phyloP scores from a whole-genome alignment of 164 flowering plant genomes.

The Akebia trifoliata region DNA sequence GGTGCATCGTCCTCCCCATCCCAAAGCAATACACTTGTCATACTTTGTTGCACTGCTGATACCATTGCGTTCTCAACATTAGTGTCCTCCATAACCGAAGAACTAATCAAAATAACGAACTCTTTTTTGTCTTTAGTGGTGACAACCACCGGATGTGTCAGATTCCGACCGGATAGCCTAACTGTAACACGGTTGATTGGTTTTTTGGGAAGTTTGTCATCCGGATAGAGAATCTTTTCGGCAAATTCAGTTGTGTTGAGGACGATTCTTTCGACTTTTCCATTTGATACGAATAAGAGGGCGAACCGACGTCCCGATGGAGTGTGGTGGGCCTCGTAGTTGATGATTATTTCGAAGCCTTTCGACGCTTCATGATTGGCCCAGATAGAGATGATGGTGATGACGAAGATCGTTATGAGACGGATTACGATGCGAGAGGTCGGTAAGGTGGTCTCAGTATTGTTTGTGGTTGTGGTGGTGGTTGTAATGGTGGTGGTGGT shows the following conservation, averaged over 20 bases:
- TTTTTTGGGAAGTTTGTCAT: slow-evolving; percentile 20
- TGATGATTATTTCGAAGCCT: slow-evolving; percentile 39
- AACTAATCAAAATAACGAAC: slow-evolving; percentile 20
- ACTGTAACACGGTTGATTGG: slow-evolving; percentile 27
- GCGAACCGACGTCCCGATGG: slow-evolving; percentile 29
- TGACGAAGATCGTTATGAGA: slow-evolving; percentile 16
- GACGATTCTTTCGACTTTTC: slow-evolving; percentile 36
- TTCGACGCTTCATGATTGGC: slow-evolving; percentile 57
- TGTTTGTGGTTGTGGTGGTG: not conserved
- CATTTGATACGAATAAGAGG: slow-evolving; percentile 47
- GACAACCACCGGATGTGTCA: slow-evolving; percentile 6
- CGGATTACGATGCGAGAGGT: slow-evolving; percentile 23
- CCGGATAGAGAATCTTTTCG: slow-evolving; percentile 32
- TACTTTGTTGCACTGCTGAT: slow-evolving; percentile 29
- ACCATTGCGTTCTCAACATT: slow-evolving; percentile 20
- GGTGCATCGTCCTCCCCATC: slow-evolving; percentile 30
- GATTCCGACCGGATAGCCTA: slow-evolving; percentile 20
- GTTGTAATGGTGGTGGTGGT: slow-evolving; percentile 8
- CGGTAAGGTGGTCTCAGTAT: slow-evolving; percentile 1
- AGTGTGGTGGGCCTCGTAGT: slow-evolving; percentile 29
- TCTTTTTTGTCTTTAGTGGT: not conserved
- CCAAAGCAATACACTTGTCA: slow-evolving; percentile 50
- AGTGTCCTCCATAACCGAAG: slow-evolving; percentile 20
- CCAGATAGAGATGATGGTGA: slow-evolving; percentile 39
- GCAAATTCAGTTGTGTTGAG: slow-evolving; percentile 31